Conservation (phyloP, 139 green algal species). For the Klebsormidium nitens region DNA sequence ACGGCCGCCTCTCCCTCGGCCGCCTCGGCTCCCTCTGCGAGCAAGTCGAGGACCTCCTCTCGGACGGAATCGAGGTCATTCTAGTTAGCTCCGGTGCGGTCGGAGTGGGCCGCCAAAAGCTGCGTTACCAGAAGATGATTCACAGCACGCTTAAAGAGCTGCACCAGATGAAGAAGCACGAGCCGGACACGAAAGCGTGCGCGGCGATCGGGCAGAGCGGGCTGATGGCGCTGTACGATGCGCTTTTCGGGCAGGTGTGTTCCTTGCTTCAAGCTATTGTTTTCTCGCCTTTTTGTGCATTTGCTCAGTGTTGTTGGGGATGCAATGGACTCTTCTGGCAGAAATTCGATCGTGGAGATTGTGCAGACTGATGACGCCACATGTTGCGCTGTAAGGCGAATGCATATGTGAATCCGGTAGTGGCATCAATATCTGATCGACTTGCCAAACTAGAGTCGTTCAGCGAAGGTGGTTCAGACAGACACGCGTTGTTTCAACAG, state of each 20-base stretch:
- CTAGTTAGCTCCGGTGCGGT: slow-evolving; percentile 55
- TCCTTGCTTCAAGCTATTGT: no score
- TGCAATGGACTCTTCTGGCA: no score
- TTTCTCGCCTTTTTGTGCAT: no score
- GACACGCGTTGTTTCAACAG: no score
- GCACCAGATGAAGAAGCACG: slow-evolving; percentile 12
- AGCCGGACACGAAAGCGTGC: slow-evolving; percentile 29
- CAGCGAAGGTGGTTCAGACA: no score
- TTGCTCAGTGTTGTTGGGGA: no score
- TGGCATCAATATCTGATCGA: no score
- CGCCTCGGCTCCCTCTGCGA: slow-evolving; percentile 45
- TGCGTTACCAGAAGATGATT: slow-evolving; percentile 50
- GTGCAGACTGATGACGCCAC: no score
- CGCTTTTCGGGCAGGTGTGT: slow-evolving; percentile 42
- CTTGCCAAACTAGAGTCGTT: no score
- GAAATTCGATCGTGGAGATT: no score
- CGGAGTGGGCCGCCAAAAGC: slow-evolving; percentile 53
- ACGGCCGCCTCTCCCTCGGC: slow-evolving; percentile 44
- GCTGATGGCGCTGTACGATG: slow-evolving; percentile 65
- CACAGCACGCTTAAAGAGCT: slow-evolving; percentile 22
- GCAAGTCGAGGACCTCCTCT: slow-evolving; percentile 50
- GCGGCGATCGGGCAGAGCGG: slow-evolving; percentile 37
- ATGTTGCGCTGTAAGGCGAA: no score
- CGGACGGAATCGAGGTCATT: slow-evolving; percentile 48
- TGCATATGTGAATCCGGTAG: no score